phyloP scores from a whole-genome alignment of 495 filamentous ascomycete species.

The Amniculicola lignicola region DNA sequence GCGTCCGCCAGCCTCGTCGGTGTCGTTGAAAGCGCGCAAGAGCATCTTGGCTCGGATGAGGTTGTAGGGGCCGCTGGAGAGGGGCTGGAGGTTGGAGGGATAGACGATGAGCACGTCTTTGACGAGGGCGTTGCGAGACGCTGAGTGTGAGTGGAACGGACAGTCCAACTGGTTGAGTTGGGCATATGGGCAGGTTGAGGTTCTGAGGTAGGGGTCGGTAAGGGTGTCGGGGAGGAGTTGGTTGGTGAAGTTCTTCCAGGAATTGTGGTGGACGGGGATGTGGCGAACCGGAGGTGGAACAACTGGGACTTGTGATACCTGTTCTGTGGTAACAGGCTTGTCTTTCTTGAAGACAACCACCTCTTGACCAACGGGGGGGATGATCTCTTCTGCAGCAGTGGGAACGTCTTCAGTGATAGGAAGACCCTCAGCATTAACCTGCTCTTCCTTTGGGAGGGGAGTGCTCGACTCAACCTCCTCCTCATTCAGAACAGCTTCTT shows the following conservation, averaged over 20 bases:
- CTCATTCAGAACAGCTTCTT: neutral
- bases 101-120: neutral
- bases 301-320: too few relatives aligned
- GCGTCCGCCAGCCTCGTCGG: neutral
- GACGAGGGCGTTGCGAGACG: neutral
- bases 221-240: neutral
- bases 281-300: neutral
- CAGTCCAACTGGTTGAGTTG: neutral
- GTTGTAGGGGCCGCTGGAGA: constrained; percentile 1
- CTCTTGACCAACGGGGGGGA: too few relatives aligned
- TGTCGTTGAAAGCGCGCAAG: neutral
- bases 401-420: neutral
- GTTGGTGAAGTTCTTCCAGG: neutral
- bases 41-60: constrained; percentile 1
- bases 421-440: neutral
- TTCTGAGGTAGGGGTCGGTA: neutral
- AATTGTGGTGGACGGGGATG: neutral
- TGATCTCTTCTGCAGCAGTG: too few relatives aligned
- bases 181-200: neutral
- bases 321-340: too few relatives aligned
- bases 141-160: neutral
- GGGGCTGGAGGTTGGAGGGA: neutral
- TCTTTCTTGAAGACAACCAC: too few relatives aligned
- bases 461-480: neutral
- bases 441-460: neutral